phyloP scores from a whole-genome alignment of 2,329 filamentous ascomycete genomes.

The Chrysosporium queenslandicum region DNA sequence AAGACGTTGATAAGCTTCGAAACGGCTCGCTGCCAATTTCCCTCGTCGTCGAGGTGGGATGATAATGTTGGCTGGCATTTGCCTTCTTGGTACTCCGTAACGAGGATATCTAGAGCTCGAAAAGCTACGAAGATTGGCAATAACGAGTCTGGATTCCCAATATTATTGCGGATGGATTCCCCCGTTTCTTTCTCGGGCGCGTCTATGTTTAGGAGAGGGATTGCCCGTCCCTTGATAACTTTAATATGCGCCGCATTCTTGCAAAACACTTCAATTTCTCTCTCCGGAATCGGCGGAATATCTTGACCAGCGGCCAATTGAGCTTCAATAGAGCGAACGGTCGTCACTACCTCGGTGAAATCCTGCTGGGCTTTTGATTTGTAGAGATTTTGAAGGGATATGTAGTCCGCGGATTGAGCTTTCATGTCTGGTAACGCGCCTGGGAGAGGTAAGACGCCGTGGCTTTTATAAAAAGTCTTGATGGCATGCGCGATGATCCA shows the following conservation, averaged over 20 bases:
- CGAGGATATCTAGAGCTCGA: constrained; percentile 35
- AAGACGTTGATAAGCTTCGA: constrained; percentile 9
- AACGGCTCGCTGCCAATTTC: constrained; percentile 23
- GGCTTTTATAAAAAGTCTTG: constrained; percentile 61
- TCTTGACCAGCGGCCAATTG: constrained; percentile 25
- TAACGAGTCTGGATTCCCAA: constrained; percentile 47
- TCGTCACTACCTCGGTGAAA: constrained; percentile 59
- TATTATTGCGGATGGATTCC: constrained; percentile 33
- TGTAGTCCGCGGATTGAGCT: constrained; percentile 79
- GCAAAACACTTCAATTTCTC: constrained; percentile 83
- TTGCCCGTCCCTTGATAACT: constrained; percentile 58
- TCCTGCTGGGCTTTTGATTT: constrained; percentile 77
- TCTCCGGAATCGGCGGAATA: constrained; percentile 45
- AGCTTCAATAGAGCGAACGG: constrained; percentile 49
- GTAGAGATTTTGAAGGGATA: constrained; percentile 85
- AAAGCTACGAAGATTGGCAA: constrained; percentile 61
- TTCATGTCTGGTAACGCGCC: constrained; percentile 96
- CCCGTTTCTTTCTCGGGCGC: constrained; percentile 29
- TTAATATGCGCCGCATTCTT: constrained; percentile 92
- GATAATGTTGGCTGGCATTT: constrained; percentile 1
- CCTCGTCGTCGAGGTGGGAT: constrained; percentile 27
- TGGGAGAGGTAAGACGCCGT: constrained; percentile 68
- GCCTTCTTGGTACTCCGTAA: constrained; percentile 45
- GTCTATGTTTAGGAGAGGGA: constrained; percentile 41
- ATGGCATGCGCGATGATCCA: constrained; percentile 83